Conservation (phyloP, 2,329 filamentous ascomycete species). For the Diaporthe vexans region DNA sequence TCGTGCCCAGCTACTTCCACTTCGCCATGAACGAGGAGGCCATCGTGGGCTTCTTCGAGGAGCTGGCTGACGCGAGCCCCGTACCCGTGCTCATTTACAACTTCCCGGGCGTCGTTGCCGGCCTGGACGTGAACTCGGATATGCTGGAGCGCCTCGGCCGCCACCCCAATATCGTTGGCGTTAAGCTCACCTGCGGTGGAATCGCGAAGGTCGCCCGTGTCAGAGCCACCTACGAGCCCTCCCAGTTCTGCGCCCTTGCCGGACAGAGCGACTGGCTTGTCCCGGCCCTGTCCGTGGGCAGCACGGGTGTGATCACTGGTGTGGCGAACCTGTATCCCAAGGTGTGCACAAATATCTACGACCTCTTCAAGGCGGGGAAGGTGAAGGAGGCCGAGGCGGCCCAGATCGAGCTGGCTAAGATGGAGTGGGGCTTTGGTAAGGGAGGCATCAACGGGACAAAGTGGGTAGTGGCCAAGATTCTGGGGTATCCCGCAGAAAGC, state of each 20-base stretch:
- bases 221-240: constrained; percentile 57
- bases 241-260: constrained; percentile 75
- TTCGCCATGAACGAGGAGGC: constrained; percentile 71
- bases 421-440: constrained; percentile 70
- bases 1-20: constrained; percentile 81
- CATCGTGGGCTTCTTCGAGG: constrained; percentile 74
- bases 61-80: constrained; percentile 70
- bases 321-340: constrained; percentile 72
- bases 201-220: constrained; percentile 78
- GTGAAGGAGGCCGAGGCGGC: constrained; percentile 61
- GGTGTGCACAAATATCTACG: constrained; percentile 61
- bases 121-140: constrained; percentile 77
- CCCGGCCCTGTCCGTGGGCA: constrained; percentile 68
- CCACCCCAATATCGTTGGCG: constrained; percentile 76
- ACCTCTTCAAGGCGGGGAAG: constrained; percentile 63
- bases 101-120: constrained; percentile 76
- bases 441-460: constrained; percentile 73
- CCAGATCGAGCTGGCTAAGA: constrained; percentile 64
- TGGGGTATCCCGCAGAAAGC: constrained; percentile 65
- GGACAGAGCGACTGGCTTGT: constrained; percentile 80
- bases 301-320: constrained; percentile 70
- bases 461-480: constrained; percentile 68
- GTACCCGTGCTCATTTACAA: constrained; percentile 80
- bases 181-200: constrained; percentile 80
- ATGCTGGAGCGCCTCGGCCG: constrained; percentile 70